These are phyloP conservation scores for Boletus huronensis DNA, from an alignment of 768 basidiomycete species.

Conservation along the genomic window DNA sequence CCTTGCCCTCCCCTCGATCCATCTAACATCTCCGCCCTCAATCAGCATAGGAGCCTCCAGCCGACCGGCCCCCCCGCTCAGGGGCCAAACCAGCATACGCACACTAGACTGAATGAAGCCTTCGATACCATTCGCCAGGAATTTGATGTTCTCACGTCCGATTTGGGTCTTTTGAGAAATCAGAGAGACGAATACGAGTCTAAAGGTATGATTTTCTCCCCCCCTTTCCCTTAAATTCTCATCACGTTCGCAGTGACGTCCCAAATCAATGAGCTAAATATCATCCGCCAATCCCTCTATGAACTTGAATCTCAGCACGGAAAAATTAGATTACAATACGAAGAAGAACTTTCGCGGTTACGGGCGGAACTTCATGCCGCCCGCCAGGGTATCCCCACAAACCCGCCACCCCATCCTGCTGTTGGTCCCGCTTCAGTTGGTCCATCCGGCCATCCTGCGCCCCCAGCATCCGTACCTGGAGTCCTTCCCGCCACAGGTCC, in stretches of 20 bases:
- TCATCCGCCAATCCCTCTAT: constrained; percentile 85
- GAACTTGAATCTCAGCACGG: constrained; percentile 88
- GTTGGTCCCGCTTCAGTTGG: constrained; percentile 34
- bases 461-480: constrained; percentile 30
- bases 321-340: constrained; percentile 83
- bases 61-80: constrained; percentile 46
- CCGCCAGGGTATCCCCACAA: constrained; percentile 38
- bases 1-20: background rate
- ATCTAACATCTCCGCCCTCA: constrained; percentile 16
- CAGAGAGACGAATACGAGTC: constrained; percentile 89
- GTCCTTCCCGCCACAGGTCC: constrained; percentile 29
- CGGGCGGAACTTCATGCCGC: constrained; percentile 62
- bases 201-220: constrained; percentile 52
- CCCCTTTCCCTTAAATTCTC: constrained; percentile 5
- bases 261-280: constrained; percentile 88
- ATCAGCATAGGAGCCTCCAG: constrained; percentile 53
- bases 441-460: constrained; percentile 33
- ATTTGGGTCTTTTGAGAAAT: constrained; percentile 61
- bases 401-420: constrained; percentile 34
- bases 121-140: constrained; percentile 82
- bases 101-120: constrained; percentile 63
- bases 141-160: constrained; percentile 71
- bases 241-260: constrained; percentile 49
- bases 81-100: constrained; percentile 39
- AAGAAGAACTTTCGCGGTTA: constrained; percentile 74